phyloP scores from a whole-genome alignment of 2,329 filamentous ascomycete species.

The Simplicillium aogashimaense region DNA sequence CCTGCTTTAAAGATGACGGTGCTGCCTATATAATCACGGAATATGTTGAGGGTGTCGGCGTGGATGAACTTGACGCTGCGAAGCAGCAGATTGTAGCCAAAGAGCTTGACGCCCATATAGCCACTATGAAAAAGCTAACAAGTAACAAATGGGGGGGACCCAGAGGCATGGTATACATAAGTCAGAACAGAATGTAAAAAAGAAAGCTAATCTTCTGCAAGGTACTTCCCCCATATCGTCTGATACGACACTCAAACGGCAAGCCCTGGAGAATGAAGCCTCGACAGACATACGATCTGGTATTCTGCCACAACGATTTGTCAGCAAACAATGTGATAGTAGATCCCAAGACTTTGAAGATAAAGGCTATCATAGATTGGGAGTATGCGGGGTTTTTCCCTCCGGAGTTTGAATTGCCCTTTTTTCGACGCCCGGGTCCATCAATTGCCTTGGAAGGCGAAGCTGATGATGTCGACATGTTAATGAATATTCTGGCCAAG shows the following conservation, averaged over 20 bases:
- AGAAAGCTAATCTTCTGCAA: not conserved
- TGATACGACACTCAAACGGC: conserved; percentile 5
- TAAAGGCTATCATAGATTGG: conserved; percentile 25
- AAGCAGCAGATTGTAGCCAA: conserved; percentile 5
- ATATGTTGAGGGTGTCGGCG: conserved; percentile 8
- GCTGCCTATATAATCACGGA: conserved; percentile 10
- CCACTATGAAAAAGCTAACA: conserved; percentile 6
- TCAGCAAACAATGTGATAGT: conserved; percentile 8
- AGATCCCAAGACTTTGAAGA: conserved; percentile 15
- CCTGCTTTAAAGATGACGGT: conserved; percentile 10
- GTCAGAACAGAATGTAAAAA: not conserved
- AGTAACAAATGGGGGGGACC: conserved; percentile 10
- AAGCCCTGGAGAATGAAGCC: conserved; percentile 7
- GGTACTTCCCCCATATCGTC: conserved; percentile 9
- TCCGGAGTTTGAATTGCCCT: conserved; percentile 15
- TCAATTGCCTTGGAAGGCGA: conserved; percentile 16
- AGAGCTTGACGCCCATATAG: conserved; percentile 7
- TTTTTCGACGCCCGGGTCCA: conserved; percentile 13
- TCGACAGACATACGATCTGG: conserved; percentile 8
- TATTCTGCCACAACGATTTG: conserved; percentile 11
- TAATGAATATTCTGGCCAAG: conserved; percentile 1
- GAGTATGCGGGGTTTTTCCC: conserved; percentile 25
- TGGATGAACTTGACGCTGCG: conserved; percentile 6
- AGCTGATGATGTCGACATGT: conserved; percentile 9
- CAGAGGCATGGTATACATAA: conserved; percentile 5